Conservation (phyloP, 129 eudicot genomes). For the Artemisia tridentata region DNA sequence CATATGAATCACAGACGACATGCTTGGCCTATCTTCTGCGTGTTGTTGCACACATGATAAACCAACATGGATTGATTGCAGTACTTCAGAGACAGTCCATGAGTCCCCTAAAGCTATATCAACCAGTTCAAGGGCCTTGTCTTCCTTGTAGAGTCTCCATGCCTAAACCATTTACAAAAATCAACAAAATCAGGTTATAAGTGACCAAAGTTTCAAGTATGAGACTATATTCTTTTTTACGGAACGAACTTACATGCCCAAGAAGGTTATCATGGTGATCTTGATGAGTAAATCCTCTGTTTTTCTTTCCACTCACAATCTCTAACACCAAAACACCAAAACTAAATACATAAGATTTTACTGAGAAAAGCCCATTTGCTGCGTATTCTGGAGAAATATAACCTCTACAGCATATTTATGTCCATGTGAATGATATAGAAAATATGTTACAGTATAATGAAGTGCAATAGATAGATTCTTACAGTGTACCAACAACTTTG, state of each 20-base stretch:
- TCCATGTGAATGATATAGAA: neutral
- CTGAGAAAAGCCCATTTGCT: slow-evolving; percentile 28
- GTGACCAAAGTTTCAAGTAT: neutral
- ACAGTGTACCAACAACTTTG: slow-evolving; percentile 43
- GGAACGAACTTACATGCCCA: slow-evolving; percentile 30
- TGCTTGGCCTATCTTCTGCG: slow-evolving; percentile 28
- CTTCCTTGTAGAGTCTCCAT: slow-evolving; percentile 31
- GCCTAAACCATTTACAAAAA: slow-evolving; percentile 17
- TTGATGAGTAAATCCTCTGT: slow-evolving; percentile 32
- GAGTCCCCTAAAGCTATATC: slow-evolving; percentile 19
- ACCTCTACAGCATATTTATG: slow-evolving; percentile 10
- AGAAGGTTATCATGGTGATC: slow-evolving; percentile 27
- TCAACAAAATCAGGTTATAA: neutral
- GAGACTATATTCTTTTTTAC: neutral
- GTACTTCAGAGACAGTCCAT: slow-evolving; percentile 10
- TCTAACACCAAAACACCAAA: slow-evolving; percentile 29
- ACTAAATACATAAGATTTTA: slow-evolving; percentile 32
- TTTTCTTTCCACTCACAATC: slow-evolving; percentile 33
- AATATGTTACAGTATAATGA: neutral
- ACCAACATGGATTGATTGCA: slow-evolving; percentile 19
- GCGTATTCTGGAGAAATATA: slow-evolving; percentile 31
- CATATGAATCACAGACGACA: slow-evolving; percentile 29
- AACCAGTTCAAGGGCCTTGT: slow-evolving; percentile 15
- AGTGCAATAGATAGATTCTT: slow-evolving; percentile 13
- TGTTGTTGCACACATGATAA: slow-evolving; percentile 28